Evolutionary conservation across 192 early-diverging fungal species (phyloP), one percentile per base, ranked within the genome.

Genomic region (Pecoramyces ruminantium): DNA sequence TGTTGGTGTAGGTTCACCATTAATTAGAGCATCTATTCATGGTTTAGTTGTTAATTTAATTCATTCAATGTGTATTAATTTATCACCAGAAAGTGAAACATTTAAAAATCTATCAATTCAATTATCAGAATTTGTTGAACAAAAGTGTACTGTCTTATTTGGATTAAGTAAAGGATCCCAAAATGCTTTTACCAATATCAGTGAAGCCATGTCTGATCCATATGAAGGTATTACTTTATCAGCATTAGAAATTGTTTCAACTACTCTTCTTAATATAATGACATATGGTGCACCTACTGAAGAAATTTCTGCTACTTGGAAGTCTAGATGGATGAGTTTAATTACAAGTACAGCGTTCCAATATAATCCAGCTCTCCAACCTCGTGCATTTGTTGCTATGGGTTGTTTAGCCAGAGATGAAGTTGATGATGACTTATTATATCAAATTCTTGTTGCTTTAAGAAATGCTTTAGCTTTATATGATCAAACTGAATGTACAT

Each of bases 31-130:
- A 0, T 92, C 95, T n/a, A 90, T 97, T 16, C 96, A 98, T 82
- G 96, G 95, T n/a, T 90, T 97, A 42, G 94, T 96, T 6, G 91
- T 97, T 81, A 96, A 98, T 80, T 88, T 96, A 34, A 91, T 98
- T 18, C 97, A 97, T 83, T 92, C 92, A 2, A 82, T 97, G 77
- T 91, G 87, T 21, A 93, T 93, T 2, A 81, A 90, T 1, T 88
- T 91, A 29, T 86, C 88, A 25, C 81, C 93, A 29, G 87, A 87
- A 29, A 88, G 90, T 79, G 86, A 82, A 29, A 90, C 88, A 40
- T 80, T 88, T 25, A 84, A 86, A n/a, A 88, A 88, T 78, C 82
- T 95, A 29, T 84, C 89, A 51, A 79, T 87, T 14, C 83, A 93
- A 25, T 85, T 96, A 81, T 86, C 89, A 18, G 92, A 95, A 85